These are phyloP conservation scores for Chamaecrista fasciculata DNA, from an alignment of 306 rosid species.

Conservation along the genomic window DNA sequence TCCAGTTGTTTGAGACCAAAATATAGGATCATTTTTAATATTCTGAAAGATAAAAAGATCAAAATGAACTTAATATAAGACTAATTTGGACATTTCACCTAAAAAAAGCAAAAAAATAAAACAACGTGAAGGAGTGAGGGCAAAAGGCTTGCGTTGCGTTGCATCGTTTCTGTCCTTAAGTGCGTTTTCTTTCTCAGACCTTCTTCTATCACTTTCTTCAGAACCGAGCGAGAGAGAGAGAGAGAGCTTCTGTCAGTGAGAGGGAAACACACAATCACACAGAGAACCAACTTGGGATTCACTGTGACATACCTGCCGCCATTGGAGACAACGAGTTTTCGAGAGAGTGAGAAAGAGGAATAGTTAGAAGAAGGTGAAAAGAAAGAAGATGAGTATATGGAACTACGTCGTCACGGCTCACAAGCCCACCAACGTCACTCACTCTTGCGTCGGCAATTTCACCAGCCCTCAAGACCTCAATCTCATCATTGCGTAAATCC, in stretches of 20 bases:
- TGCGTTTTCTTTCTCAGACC: not conserved
- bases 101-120: too few species aligned
- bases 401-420: constrained; percentile 98
- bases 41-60: too few species aligned
- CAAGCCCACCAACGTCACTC: constrained; percentile 92
- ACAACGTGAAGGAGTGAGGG: too few species aligned
- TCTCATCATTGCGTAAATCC: constrained; percentile 78
- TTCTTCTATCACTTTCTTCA: not conserved
- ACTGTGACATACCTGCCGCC: not conserved
- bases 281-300: not conserved
- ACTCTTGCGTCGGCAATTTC: constrained; percentile 98
- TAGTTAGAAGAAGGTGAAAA: not conserved
- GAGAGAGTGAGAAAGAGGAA: not conserved
- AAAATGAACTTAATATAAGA: too few species aligned
- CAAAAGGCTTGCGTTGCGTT: not conserved
- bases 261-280: not conserved
- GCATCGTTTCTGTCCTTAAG: not conserved
- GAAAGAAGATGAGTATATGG: constrained; percentile 78
- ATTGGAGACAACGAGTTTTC: not conserved
- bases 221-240: not conserved
- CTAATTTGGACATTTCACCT: too few species aligned
- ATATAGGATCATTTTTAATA: too few species aligned
- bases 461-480: constrained; percentile 93
- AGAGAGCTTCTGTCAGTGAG: not conserved
- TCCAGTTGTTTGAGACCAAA: too few species aligned